These are phyloP conservation scores for Russula virescens DNA, from an alignment of 768 basidiomycete genomes.

Conservation along the genomic window DNA sequence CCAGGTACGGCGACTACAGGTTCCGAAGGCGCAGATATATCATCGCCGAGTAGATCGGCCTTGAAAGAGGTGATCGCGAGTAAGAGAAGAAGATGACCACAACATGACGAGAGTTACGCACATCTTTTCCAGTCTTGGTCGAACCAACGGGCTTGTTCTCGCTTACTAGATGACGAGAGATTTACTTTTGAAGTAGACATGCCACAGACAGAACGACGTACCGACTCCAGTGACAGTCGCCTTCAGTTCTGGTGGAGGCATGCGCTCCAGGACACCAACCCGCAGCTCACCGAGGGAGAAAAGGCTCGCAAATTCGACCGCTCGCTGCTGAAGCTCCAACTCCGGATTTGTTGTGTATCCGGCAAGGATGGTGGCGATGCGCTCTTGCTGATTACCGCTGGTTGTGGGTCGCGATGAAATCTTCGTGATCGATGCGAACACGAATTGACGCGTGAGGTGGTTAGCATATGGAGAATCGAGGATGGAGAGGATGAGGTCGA, in stretches of 20 bases:
- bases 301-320: constrained; percentile 89
- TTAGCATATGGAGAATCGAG: constrained; percentile 94
- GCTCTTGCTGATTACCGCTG: constrained; percentile 60
- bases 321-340: constrained; percentile 91
- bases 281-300: constrained; percentile 72
- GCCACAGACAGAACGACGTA: constrained; percentile 34
- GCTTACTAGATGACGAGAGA: constrained; percentile 51
- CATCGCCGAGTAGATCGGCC: constrained; percentile 83
- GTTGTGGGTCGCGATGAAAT: constrained; percentile 77
- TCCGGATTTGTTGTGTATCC: constrained; percentile 84
- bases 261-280: constrained; percentile 87
- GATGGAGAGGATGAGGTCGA: constrained; percentile 81
- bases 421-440: constrained; percentile 85
- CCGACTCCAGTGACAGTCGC: constrained; percentile 94
- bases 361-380: constrained; percentile 72
- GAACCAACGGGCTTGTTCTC: constrained; percentile 97
- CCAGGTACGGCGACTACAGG: constrained; percentile 38
- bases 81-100: constrained; percentile 6
- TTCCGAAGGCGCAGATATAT: constrained; percentile 38
- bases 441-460: constrained; percentile 85
- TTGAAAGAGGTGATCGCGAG: constrained; percentile 7
- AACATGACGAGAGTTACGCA: constrained; percentile 27
- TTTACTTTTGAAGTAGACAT: background rate
- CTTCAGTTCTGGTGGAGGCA: constrained; percentile 98
- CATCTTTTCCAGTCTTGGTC: constrained; percentile 70